Base-by-base conservation (phyloP, 345 rosid species). In the Salix brachista region DNA sequence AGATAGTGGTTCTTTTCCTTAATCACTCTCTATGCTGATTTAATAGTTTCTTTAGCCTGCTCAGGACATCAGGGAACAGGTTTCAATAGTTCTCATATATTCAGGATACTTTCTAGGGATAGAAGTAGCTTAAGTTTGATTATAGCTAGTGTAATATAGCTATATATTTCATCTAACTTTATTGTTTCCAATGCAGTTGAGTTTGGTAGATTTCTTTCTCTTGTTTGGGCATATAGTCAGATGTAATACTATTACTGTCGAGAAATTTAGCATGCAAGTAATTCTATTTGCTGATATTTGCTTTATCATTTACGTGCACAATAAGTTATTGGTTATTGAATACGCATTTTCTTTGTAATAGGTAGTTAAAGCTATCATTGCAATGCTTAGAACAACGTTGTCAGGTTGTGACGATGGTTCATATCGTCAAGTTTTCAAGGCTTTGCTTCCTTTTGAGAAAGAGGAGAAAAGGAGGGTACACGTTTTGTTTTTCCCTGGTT, bases 371-470 rank as follows among this genome's bases (percentile, higher is more conserved):
- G 88, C 89, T 72, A 92, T 92, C 78, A 82, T 90, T 79, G 89
- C 93, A 12, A 89, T 92, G 95, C 94, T 94, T 72, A 94, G 84
- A 83, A 89, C 99, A 48, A 73, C 97, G 77, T 76, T 88, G 77
- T 82, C 93, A 52, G 88, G 87, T 28, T 94, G 97, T 71, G 97
- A 90, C 78, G 96, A 92, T 88, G 87, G 80, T 69, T 80, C 97
- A 70, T 92, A 92, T 85, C 88, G 94, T 64, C 91, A 85, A 88
- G 99, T 87, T 58, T 92, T 94, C 80, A 91, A 92, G 87, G 97
- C 92, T 81, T 80, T 90, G 80, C 95, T 94, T 86, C 92, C 94
- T 48, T 84, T 83, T 68, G 95, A 91, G 83, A 92, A 92, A 82
- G 97, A 92, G 58, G 97, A 94, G 83, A 92, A 87, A 88, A 91